These are phyloP conservation scores for Mytilinidion resinicola DNA, from an alignment of 495 filamentous ascomycete genomes.

Conservation along the genomic window DNA sequence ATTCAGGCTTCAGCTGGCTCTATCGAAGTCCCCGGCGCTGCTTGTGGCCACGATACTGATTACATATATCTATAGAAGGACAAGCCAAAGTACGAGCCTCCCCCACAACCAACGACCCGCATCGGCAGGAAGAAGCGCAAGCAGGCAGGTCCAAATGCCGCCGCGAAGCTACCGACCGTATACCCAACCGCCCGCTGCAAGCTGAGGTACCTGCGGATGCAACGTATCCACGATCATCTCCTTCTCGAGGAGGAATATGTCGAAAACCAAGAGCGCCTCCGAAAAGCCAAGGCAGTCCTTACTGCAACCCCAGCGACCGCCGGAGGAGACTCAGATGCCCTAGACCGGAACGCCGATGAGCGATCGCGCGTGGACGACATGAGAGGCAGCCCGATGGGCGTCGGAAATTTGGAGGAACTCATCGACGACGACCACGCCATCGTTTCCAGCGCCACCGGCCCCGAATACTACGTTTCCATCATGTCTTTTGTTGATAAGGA, in stretches of 20 bases:
- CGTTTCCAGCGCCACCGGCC: constrained; percentile 92
- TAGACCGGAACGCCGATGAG: constrained; percentile 89
- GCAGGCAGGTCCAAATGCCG: constrained; percentile 82
- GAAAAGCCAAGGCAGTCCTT: constrained; percentile 80
- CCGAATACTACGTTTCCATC: constrained; percentile 99
- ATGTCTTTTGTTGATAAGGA: constrained; percentile 99
- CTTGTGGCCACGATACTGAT: constrained; percentile 11
- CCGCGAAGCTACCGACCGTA: constrained; percentile 87
- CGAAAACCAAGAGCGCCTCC: constrained; percentile 92
- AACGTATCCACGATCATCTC: constrained; percentile 95
- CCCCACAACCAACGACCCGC: constrained; percentile 91
- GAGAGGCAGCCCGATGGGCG: constrained; percentile 97
- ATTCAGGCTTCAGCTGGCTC: not conserved
- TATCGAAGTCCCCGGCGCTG: constrained; percentile 2
- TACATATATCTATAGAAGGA: constrained; percentile 64
- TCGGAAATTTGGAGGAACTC: constrained; percentile 96
- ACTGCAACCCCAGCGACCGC: constrained; percentile 50
- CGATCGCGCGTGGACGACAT: constrained; percentile 95
- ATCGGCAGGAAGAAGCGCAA: constrained; percentile 98
- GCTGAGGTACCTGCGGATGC: constrained; percentile 93
- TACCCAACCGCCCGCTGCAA: constrained; percentile 96
- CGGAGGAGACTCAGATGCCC: constrained; percentile 52
- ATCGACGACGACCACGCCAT: constrained; percentile 99
- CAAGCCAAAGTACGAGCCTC: constrained; percentile 98
- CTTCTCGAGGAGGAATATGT: constrained; percentile 97